Conservation (phyloP, 75 land plant genomes). For the Cupressus sempervirens region DNA sequence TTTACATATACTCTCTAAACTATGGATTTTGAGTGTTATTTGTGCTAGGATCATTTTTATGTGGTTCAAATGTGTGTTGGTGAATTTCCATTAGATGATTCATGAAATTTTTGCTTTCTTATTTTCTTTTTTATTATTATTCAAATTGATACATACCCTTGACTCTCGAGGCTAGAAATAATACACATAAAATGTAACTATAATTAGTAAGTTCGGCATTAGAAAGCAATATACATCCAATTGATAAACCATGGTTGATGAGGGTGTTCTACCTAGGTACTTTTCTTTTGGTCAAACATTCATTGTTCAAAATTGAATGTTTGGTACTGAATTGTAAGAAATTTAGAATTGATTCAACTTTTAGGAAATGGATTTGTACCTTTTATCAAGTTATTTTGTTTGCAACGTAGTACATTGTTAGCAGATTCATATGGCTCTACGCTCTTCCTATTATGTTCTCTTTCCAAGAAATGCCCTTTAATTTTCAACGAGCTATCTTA, state of each 20-base stretch:
- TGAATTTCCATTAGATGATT: too few species aligned
- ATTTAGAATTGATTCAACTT: not conserved
- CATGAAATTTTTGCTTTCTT: not conserved
- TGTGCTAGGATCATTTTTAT: not conserved
- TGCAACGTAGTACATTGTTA: too few species aligned
- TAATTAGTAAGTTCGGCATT: not conserved
- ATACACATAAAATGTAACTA: too few species aligned
- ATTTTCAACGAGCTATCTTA: not conserved
- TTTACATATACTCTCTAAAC: not conserved
- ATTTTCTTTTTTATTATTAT: not conserved
- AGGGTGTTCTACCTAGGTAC: not conserved
- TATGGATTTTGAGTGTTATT: not conserved
- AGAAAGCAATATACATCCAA: not conserved
- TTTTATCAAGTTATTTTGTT: not conserved
- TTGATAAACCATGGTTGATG: not conserved
- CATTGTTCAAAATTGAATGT: not conserved
- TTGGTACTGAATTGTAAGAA: not conserved
- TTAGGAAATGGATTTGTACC: not conserved
- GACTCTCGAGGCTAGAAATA: too few species aligned
- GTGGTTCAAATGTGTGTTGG: too few species aligned
- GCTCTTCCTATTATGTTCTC: too few species aligned
- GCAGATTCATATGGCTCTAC: not conserved
- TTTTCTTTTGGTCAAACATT: not conserved
- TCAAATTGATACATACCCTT: not conserved
- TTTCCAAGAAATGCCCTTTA: not conserved